Conservation (phyloP, 139 green algal species). For the Closterium sp. region DNA sequence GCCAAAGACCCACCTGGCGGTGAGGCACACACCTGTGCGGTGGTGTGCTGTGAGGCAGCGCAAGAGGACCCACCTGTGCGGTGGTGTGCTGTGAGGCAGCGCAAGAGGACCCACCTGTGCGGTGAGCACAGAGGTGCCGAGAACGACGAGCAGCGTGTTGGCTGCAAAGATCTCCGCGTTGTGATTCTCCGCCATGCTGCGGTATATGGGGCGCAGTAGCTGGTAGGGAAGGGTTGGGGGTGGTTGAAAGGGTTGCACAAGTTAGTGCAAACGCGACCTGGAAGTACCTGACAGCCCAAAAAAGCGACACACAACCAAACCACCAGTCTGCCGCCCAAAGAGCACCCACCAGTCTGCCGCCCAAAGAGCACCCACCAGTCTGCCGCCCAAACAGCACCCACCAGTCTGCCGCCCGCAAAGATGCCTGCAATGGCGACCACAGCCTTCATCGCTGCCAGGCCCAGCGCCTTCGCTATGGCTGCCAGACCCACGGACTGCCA, state of each 20-base stretch:
- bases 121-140: conserved; percentile 78
- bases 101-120: conserved; percentile 22
- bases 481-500: conserved; percentile 15
- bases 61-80: conserved; percentile 21
- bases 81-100: conserved; percentile 55
- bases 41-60: conserved; percentile 50
- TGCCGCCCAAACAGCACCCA: conserved; percentile 63
- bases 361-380: conserved; percentile 60
- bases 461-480: conserved; percentile 83
- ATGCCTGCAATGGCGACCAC: conserved; percentile 80
- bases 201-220: conserved; percentile 78
- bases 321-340: conserved; percentile 60
- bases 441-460: conserved; percentile 87
- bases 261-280: too few species aligned
- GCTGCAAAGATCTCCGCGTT: conserved; percentile 96
- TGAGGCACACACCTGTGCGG: conserved; percentile 38
- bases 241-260: too few species aligned
- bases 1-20: too few species aligned
- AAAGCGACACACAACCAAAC: too few species aligned
- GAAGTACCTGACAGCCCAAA: too few species aligned
- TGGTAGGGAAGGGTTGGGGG: conserved; percentile 18
- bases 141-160: conserved; percentile 73
- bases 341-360: conserved; percentile 63
- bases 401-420: conserved; percentile 66
- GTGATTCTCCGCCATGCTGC: conserved; percentile 72